A percentile compares a stretch with the other conserved stretches of the same genome.
These are phyloP conservation scores for Neobulgaria alba DNA, from an alignment of 2,329 filamentous ascomycete genomes.

Conservation along the genomic window DNA sequence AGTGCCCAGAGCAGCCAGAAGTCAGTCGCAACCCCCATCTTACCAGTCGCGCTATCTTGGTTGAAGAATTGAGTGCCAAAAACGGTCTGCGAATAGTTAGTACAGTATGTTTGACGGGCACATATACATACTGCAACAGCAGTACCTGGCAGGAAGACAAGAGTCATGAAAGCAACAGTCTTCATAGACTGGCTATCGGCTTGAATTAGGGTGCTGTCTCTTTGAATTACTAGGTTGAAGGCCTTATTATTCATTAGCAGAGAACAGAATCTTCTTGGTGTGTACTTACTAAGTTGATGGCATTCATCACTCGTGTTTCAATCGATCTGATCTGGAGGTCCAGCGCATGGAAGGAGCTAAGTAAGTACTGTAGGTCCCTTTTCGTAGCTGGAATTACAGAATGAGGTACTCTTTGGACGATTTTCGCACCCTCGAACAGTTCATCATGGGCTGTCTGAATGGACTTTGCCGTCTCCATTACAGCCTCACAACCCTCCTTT, in stretches of 20 bases:
- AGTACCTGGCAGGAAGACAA: slow-evolving; percentile 34
- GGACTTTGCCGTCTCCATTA: too few relatives aligned
- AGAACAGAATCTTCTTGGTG: neutral
- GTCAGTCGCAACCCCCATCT: neutral
- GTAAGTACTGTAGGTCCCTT: too few relatives aligned
- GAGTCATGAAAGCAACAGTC: slow-evolving; percentile 32
- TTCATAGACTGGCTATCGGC: slow-evolving; percentile 33
- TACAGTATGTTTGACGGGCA: too few relatives aligned
- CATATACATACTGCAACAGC: slow-evolving; percentile 2
- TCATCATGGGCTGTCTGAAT: too few relatives aligned
- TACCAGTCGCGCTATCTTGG: neutral
- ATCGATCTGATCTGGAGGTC: too few relatives aligned
- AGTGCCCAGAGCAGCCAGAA: slow-evolving; percentile 3
- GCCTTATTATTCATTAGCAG: neutral
- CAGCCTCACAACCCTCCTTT: too few relatives aligned
- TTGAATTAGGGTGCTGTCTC: slow-evolving; percentile 1
- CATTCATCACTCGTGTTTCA: too few relatives aligned
- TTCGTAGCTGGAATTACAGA: too few relatives aligned
- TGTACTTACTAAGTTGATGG: slow-evolving; percentile 2
- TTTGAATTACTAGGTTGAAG: slow-evolving; percentile 4
- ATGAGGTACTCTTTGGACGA: too few relatives aligned
- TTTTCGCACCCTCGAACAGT: too few relatives aligned
- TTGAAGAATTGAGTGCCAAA: slow-evolving; percentile 4
- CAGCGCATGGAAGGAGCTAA: too few relatives aligned
- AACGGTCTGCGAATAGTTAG: neutral